A percentile compares a stretch with the other conserved stretches of the same genome.
phyloP scores from a whole-genome alignment of 257 asterid species.

The Solanum corneliomulleri region DNA sequence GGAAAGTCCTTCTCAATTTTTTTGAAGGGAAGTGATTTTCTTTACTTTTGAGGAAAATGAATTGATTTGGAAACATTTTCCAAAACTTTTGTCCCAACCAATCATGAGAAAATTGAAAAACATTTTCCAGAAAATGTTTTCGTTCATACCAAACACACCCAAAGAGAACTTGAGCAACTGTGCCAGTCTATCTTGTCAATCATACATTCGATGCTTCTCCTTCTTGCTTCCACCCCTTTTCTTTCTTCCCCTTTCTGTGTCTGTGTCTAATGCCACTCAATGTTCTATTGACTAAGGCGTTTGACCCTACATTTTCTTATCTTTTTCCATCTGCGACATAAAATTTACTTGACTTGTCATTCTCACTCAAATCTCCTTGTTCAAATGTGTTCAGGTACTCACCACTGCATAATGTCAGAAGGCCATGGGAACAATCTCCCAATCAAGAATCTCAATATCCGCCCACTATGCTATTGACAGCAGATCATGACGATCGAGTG shows the following conservation, averaged over 20 bases:
- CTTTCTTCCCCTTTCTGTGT: background rate
- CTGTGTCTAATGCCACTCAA: background rate
- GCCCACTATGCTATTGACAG: conserved; percentile 85
- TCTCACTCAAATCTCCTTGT: background rate
- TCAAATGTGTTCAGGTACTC: conserved; percentile 48
- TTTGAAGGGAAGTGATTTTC: too few species aligned
- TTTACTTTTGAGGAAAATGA: too few species aligned
- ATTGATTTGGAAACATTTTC: too few species aligned
- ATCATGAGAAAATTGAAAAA: too few species aligned
- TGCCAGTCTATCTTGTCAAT: background rate
- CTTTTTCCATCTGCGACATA: background rate
- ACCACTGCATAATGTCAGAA: conserved; percentile 79
- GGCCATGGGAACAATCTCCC: conserved; percentile 74
- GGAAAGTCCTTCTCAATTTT: too few species aligned
- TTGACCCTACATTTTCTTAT: background rate
- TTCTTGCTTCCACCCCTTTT: background rate
- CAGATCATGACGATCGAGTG: conserved; percentile 97
- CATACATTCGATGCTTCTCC: background rate
- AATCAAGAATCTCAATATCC: conserved; percentile 60
- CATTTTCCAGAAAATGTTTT: too few species aligned
- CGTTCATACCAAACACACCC: too few species aligned
- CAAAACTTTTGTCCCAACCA: too few species aligned
- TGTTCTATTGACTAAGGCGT: background rate
- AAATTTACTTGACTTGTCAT: background rate
- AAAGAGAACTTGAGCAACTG: background rate